Conservation (phyloP, 768 basidiomycete species). For the Hygrophorus pudorinus region DNA sequence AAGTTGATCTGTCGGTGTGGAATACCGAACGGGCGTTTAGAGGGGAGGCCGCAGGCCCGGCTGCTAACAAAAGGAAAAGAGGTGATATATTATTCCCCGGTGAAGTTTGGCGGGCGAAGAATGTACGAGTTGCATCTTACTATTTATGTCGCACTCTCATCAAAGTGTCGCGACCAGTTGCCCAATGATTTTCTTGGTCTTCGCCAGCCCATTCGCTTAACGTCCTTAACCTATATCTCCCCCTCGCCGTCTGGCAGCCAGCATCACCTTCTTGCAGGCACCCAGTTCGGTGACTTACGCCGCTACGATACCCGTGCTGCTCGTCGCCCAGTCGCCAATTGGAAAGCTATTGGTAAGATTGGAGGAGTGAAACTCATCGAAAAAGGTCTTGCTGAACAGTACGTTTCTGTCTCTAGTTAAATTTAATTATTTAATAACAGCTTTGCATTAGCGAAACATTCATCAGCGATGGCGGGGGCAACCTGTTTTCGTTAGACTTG, state of each 20-base stretch:
- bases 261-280: slow-evolving; percentile 59
- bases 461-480: slow-evolving; percentile 53
- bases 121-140: slow-evolving; percentile 33
- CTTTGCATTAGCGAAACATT: slow-evolving; percentile 48
- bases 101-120: slow-evolving; percentile 81
- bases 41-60: slow-evolving; percentile 8
- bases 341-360: slow-evolving; percentile 46
- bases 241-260: slow-evolving; percentile 22
- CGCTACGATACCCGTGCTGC: slow-evolving; percentile 69
- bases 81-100: slow-evolving; percentile 49
- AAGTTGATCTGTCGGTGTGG: slow-evolving; percentile 81
- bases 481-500: slow-evolving; percentile 56
- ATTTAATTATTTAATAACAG: slow-evolving; percentile 4
- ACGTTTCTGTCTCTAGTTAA: slow-evolving; percentile 14
- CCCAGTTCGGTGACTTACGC: slow-evolving; percentile 61
- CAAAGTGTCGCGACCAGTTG: slow-evolving; percentile 27
- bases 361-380: slow-evolving; percentile 54
- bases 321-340: slow-evolving; percentile 58
- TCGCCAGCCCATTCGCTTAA: slow-evolving; percentile 71
- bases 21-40: slow-evolving; percentile 46
- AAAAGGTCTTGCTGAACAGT: slow-evolving; percentile 58
- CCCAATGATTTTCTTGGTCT: slow-evolving; percentile 68
- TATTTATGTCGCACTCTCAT: background rate
- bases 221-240: slow-evolving; percentile 51
- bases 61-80: slow-evolving; percentile 49